These are phyloP conservation scores for Aspergillus fischeri DNA, from an alignment of 2,329 filamentous ascomycete species.

Conservation along the genomic window DNA sequence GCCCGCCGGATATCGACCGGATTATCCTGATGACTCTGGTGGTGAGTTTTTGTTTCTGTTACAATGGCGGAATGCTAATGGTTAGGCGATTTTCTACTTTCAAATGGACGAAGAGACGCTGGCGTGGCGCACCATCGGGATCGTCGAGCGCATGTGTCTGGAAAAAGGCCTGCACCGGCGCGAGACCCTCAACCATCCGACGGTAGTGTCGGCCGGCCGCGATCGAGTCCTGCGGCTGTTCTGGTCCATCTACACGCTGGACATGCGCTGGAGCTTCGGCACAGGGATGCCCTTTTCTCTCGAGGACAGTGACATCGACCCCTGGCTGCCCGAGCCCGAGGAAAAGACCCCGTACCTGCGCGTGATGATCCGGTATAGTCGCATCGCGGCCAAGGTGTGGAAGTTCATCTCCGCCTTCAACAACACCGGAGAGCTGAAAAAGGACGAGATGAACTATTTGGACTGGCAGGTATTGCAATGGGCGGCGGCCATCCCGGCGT, in stretches of 20 bases:
- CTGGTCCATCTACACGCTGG: conserved; percentile 84
- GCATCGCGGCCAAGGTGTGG: conserved; percentile 82
- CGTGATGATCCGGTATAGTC: conserved; percentile 82
- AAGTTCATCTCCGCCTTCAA: conserved; percentile 70
- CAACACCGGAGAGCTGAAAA: conserved; percentile 59
- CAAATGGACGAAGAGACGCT: conserved; percentile 79
- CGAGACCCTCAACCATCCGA: conserved; percentile 64
- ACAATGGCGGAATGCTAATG: conserved; percentile 2
- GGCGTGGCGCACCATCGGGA: conserved; percentile 85
- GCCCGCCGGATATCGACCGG: conserved; percentile 54
- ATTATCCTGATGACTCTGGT: conserved; percentile 55
- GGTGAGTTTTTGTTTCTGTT: conserved; percentile 16
- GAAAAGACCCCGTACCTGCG: conserved; percentile 63
- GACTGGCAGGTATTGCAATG: conserved; percentile 81
- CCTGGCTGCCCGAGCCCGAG: conserved; percentile 69
- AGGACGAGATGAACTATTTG: conserved; percentile 71
- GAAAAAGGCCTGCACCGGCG: conserved; percentile 78
- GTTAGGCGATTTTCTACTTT: conserved; percentile 70
- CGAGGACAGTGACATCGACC: conserved; percentile 79
- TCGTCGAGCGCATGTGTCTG: conserved; percentile 72
- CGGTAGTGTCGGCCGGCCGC: conserved; percentile 64
- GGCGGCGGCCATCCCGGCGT: conserved; percentile 67
- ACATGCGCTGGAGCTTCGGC: conserved; percentile 81
- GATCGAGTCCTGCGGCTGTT: conserved; percentile 68
- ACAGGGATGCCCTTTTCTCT: conserved; percentile 81